phyloP scores from a whole-genome alignment of 225 moss, liverwort and hornwort species.

The Climacium dendroides region DNA sequence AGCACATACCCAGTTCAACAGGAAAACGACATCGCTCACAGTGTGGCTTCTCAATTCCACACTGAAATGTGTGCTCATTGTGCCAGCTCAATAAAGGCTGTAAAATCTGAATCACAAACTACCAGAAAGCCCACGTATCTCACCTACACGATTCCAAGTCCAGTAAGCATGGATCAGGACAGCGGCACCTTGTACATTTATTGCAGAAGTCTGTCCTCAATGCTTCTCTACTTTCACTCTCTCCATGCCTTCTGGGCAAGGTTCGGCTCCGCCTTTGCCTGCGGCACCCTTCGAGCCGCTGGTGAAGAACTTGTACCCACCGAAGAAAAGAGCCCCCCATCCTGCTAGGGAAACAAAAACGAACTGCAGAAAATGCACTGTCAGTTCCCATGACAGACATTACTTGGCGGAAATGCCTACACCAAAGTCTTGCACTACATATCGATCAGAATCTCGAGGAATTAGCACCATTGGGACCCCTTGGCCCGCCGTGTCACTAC shows the following conservation, averaged over 20 bases:
- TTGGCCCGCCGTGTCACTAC: neutral
- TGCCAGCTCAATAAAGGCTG: neutral
- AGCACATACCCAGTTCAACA: neutral
- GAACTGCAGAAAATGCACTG: conserved; percentile 25
- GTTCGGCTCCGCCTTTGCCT: neutral
- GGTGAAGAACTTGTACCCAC: conserved; percentile 73
- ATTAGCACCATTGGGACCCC: neutral
- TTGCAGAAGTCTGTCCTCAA: neutral
- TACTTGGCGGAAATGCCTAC: neutral
- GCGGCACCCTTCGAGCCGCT: conserved; percentile 21
- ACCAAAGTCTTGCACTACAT: neutral
- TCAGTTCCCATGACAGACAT: neutral
- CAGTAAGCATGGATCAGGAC: neutral
- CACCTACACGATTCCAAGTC: neutral
- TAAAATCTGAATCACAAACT: neutral
- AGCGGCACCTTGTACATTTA: neutral
- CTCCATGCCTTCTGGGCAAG: conserved; percentile 5
- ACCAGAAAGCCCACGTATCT: neutral
- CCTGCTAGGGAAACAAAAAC: conserved; percentile 78
- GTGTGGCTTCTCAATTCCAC: neutral
- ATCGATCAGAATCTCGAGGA: neutral
- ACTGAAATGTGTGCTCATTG: neutral
- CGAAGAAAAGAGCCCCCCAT: conserved; percentile 73
- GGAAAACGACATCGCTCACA: neutral
- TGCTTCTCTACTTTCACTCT: conserved; percentile 2